Evolutionary conservation across 176 grass and related monocot genomes (phyloP), one percentile per base, ranked within the genome.

Genomic region (Coix lacrymajobi): DNA sequence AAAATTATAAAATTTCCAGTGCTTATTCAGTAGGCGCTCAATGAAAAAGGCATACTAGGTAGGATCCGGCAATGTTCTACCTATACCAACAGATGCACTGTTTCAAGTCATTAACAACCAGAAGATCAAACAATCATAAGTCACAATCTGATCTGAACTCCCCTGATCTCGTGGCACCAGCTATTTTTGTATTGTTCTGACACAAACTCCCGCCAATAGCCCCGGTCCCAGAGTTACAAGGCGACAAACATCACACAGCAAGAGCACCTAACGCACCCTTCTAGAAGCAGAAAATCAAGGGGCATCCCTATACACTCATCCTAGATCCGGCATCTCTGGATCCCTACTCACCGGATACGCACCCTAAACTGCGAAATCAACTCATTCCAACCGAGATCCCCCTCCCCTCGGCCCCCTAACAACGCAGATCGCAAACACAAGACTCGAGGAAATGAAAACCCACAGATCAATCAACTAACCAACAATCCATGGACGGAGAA

Each of bases 251-350:
- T 43, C 70, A 62, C 41, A 71, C 25, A 61, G 26, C 9, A 19
- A 22, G 45, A 80, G 51, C 48, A 75, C 62, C 43, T 36, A 37
- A 44, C 19, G 1, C 11, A 7, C 26, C 34, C 41, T 22, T 49
- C 9, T 20, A 70, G 57, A 60, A 77, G 62, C 38, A 26, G 9
- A 19, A 58, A 62, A 65, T 3, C 15, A 5, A 3, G 7, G 13
- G 24, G 17, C 14, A 0, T 11, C 7, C 17, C 19, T 65, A 41
- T 54, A 36, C 28, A 15, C 20, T 5, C 56, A 32, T 24, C 67
- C 34, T 19, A 85, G 70, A 89, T 89, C 77, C 62, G 66, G 39
- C 82, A 39, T 68, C 39, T 41, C 77, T 5, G 25, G 49, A 85
- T 1, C 62, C 16, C 20, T 31, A 71, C 8, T 9, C 13, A 2